Conservation (phyloP, 164 flowering plant genomes). For the Macadamia tetraphylla region DNA sequence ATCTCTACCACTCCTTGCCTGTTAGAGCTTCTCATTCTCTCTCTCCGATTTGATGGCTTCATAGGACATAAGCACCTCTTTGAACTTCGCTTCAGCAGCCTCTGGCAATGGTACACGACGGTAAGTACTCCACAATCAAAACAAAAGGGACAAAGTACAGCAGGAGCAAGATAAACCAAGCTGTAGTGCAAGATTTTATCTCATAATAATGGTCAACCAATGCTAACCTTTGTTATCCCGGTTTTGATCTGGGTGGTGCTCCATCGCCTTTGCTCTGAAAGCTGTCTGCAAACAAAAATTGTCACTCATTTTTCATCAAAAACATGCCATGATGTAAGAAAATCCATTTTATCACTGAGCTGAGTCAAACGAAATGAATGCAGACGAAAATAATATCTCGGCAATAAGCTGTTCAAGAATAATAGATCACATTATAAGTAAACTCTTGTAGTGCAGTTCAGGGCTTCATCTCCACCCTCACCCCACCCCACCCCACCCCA, state of each 20-base stretch:
- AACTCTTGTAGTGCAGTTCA: too few species aligned
- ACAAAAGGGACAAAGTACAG: not conserved
- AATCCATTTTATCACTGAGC: too few species aligned
- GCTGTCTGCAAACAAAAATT: constrained; percentile 47
- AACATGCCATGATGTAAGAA: not conserved
- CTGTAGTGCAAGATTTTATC: not conserved
- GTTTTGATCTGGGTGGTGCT: constrained; percentile 97
- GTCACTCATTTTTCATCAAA: not conserved
- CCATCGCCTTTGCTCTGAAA: constrained; percentile 79
- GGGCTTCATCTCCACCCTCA: too few species aligned
- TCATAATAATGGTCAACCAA: not conserved
- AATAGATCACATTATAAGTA: too few species aligned
- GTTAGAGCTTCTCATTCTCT: constrained; percentile 29
- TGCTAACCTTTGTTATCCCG: constrained; percentile 75
- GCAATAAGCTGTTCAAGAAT: too few species aligned
- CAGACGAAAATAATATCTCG: too few species aligned
- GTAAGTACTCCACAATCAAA: not conserved
- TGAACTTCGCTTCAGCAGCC: constrained; percentile 87
- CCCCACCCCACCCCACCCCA: too few species aligned
- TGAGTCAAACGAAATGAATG: too few species aligned
- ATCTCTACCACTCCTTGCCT: not conserved
- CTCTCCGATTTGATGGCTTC: constrained; percentile 85
- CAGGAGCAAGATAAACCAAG: not conserved
- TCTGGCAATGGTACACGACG: constrained; percentile 41
- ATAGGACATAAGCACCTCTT: constrained; percentile 82